phyloP scores from a whole-genome alignment of 2,329 filamentous ascomycete species.

The Diaporthe sp. region DNA sequence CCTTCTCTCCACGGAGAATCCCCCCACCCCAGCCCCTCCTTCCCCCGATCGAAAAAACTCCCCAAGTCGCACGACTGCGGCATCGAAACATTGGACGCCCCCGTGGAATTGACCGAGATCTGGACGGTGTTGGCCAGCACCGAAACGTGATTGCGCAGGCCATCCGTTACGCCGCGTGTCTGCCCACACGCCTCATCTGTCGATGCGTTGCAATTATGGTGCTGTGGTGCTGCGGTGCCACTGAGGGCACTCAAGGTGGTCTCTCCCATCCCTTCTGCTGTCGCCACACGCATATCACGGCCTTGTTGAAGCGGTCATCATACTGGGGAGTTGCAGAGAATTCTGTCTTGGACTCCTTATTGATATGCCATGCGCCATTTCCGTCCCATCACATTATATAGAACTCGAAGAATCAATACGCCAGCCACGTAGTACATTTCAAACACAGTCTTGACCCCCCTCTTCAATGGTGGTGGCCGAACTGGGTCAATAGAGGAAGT shows the following conservation, averaged over 20 bases:
- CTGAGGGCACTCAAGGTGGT: neutral
- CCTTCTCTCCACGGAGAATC: conserved; percentile 8
- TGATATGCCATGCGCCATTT: conserved; percentile 16
- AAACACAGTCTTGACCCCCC: neutral
- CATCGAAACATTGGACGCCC: conserved; percentile 28
- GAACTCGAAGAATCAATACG: conserved; percentile 15
- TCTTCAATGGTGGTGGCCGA: conserved; percentile 78
- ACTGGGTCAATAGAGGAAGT: conserved; percentile 81
- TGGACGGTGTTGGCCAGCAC: too few relatives aligned
- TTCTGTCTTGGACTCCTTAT: conserved; percentile 26
- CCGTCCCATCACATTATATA: conserved; percentile 4
- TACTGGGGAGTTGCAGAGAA: neutral
- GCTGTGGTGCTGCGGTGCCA: neutral
- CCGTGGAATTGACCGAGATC: conserved; percentile 28
- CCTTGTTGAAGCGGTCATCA: neutral
- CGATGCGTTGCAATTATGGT: neutral
- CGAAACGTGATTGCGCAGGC: neutral
- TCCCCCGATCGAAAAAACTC: neutral
- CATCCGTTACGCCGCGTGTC: neutral
- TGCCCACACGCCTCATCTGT: neutral
- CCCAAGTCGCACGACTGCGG: conserved; percentile 28
- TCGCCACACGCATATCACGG: neutral
- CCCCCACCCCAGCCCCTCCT: neutral
- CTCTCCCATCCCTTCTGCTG: neutral
- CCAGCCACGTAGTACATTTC: conserved; percentile 9